Base-by-base conservation (phyloP, 1,284 basidiomycete genomes). In the Cutaneotrichosporon sp. region DNA sequence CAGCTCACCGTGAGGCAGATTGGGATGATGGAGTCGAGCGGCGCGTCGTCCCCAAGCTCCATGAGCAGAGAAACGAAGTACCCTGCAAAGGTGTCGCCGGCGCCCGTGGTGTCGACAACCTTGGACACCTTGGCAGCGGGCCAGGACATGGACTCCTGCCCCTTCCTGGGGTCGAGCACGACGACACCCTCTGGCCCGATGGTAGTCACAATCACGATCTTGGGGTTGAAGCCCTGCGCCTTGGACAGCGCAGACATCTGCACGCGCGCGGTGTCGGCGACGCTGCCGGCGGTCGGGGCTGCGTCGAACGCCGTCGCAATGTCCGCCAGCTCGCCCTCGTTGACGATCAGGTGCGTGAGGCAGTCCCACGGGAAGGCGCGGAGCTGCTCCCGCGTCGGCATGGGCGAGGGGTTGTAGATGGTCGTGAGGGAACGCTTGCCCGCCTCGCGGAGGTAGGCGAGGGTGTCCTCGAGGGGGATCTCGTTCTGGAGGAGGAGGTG, bases 401-500 rank as follows among this genome's bases (percentile, higher is more conserved):
- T 84, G 6, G 84, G 84, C 0, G 81, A 82, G 0, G 84, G 84
- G 69, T 86, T 86, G 76, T 83, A 84, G n/a, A 85, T 66, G 7
- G 79, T 79, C 16, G 64, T 74, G 1, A 81, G 29, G 22, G 69
- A 67, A n/a, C 61, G 60, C 25, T 51, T 16, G 22, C 65, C 66
- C 1, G 79, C 79, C 4, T 63, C 59, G 14, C 22, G 54, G 54
- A 83, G 74, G 65, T 82, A 82, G 4, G 78, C 68, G 16, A 76
- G 59, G 6, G 84, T 85, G 7, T 79, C 76, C 1, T 66, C 54
- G 14, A 84, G 74, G 0, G 83, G 83, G 55, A 86, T 84, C 71
- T 86, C 84, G 68, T 86, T 85, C 63, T 85, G 84, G 1, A 85
- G 71, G n/a, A 84, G 73, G 6, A 85, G 72, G 66, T 84, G 82